Evolutionary conservation across 305 asterid genomes (phyloP).

Genomic region (Fraxinus albicans): DNA sequence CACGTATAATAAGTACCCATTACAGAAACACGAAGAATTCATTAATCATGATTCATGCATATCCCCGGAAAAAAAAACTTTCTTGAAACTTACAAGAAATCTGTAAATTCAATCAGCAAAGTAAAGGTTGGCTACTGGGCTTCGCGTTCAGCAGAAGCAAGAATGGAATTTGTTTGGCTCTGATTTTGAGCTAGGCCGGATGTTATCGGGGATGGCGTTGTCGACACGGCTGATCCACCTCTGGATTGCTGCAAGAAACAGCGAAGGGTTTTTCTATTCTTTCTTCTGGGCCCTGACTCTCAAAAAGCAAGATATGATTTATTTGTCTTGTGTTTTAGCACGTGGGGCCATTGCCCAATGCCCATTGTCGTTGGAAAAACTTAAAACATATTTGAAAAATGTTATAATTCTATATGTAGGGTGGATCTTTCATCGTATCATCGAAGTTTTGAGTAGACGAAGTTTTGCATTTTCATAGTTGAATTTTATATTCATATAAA

Average conservation of each 20-base stretch:
- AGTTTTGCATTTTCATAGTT: background rate
- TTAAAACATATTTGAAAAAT: background rate
- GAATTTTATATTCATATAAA: background rate
- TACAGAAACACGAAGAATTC: background rate
- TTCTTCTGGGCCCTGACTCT: background rate
- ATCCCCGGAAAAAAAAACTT: background rate
- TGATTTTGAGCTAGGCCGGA: slow-evolving; percentile 25
- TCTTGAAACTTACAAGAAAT: slow-evolving; percentile 25
- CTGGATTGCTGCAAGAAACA: background rate
- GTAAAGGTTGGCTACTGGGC: background rate
- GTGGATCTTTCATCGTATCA: background rate
- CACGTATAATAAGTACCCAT: background rate
- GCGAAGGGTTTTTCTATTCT: background rate
- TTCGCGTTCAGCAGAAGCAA: background rate
- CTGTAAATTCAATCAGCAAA: slow-evolving; percentile 17
- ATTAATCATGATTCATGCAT: slow-evolving; percentile 21
- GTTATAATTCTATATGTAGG: background rate
- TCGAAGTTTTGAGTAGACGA: background rate
- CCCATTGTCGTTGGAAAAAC: background rate
- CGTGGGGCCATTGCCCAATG: background rate
- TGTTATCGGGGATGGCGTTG: slow-evolving; percentile 15
- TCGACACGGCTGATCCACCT: background rate
- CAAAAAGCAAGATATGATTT: background rate
- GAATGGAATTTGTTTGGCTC: slow-evolving; percentile 5
- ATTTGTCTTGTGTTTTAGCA: background rate